Conservation (phyloP, 352 stramenopile genomes). For the Phytopythium mirpurense region DNA sequence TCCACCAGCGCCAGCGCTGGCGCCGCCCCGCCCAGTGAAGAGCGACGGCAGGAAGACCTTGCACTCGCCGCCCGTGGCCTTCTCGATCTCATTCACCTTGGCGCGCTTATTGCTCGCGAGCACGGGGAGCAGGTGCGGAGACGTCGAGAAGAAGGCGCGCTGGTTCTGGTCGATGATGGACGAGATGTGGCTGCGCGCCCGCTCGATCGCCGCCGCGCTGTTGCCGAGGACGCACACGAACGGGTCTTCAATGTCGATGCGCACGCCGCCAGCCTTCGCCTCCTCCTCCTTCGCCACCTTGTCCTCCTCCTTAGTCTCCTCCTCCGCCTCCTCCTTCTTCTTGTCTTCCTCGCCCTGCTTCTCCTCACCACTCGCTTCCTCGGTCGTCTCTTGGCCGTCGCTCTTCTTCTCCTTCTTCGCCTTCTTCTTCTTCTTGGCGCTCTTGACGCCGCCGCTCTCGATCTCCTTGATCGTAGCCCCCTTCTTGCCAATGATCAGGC, state of each 20-base stretch:
- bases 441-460: constrained; percentile 6
- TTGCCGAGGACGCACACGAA: constrained; percentile 68
- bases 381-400: background rate
- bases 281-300: background rate
- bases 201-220: constrained; percentile 35
- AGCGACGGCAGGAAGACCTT: constrained; percentile 50
- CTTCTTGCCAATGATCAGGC: constrained; percentile 81
- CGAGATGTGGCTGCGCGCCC: constrained; percentile 42
- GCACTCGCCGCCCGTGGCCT: constrained; percentile 29
- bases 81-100: constrained; percentile 70
- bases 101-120: constrained; percentile 70
- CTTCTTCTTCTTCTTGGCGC: constrained; percentile 1
- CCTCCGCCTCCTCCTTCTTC: background rate
- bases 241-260: constrained; percentile 62
- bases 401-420: background rate
- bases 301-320: background rate
- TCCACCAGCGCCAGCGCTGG: background rate
- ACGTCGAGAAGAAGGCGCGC: constrained; percentile 59
- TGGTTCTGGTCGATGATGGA: constrained; percentile 76
- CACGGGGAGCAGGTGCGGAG: constrained; percentile 49
- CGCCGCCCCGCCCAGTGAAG: constrained; percentile 2
- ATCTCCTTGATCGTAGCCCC: constrained; percentile 74
- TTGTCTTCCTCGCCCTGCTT: background rate
- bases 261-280: constrained; percentile 19
- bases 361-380: background rate